phyloP scores from a whole-genome alignment of 2,329 filamentous ascomycete species.

The Sarocladium oryzae region DNA sequence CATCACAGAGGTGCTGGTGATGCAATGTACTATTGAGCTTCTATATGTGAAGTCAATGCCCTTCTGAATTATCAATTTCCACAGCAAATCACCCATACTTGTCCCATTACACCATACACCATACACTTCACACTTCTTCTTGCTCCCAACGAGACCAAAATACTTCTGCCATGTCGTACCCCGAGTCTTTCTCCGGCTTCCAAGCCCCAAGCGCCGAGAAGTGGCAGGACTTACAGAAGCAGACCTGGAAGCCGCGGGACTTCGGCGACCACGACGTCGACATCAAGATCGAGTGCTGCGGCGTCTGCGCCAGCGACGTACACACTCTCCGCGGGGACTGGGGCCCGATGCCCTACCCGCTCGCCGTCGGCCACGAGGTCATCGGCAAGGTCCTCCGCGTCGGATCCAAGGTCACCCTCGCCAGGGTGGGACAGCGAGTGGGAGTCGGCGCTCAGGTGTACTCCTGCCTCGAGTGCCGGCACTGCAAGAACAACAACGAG shows the following conservation, averaged over 20 bases:
- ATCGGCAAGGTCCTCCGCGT: constrained; percentile 47
- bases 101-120: too few relatives aligned
- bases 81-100: too few relatives aligned
- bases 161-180: constrained; percentile 32
- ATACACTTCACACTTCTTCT: too few relatives aligned
- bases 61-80: too few relatives aligned
- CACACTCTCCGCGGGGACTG: constrained; percentile 49
- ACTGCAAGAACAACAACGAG: constrained; percentile 29
- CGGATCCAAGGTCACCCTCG: constrained; percentile 26
- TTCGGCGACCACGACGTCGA: constrained; percentile 74
- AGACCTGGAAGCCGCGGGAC: constrained; percentile 74
- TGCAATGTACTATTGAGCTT: too few relatives aligned
- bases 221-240: constrained; percentile 59
- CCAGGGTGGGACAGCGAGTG: constrained; percentile 53
- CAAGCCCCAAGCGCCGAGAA: constrained; percentile 48
- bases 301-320: constrained; percentile 57
- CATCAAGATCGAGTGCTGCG: constrained; percentile 59
- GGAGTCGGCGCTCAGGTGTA: constrained; percentile 51
- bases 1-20: too few relatives aligned
- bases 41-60: too few relatives aligned
- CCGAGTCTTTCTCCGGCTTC: constrained; percentile 55
- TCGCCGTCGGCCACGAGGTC: constrained; percentile 55
- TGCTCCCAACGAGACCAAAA: too few relatives aligned
- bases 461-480: constrained; percentile 35
- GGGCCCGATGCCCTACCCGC: not conserved